phyloP scores from a whole-genome alignment of 2,329 filamentous ascomycete genomes.

The Macrophomina tecta region DNA sequence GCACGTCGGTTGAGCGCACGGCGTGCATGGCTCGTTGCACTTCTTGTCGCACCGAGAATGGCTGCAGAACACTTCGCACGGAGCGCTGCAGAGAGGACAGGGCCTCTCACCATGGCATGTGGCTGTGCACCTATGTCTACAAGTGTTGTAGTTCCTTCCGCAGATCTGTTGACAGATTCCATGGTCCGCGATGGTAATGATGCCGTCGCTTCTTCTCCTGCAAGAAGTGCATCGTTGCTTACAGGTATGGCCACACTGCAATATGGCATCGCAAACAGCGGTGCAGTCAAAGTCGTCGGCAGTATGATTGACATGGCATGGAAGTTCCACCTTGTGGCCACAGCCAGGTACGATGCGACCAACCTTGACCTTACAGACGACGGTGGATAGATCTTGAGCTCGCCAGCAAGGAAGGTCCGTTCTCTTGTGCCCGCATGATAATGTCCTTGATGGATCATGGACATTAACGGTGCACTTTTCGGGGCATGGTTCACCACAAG shows the following conservation, averaged over 20 bases:
- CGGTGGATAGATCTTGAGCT: conserved; percentile 50
- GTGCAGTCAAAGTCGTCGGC: conserved; percentile 54
- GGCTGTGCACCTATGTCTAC: conserved; percentile 60
- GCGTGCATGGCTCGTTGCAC: conserved; percentile 66
- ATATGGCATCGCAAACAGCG: conserved; percentile 50
- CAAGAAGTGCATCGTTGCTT: background rate
- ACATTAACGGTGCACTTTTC: conserved; percentile 33
- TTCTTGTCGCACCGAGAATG: conserved; percentile 61
- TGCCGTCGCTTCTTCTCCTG: conserved; percentile 40
- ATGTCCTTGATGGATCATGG: conserved; percentile 30
- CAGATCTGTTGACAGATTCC: conserved; percentile 56
- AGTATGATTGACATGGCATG: conserved; percentile 58
- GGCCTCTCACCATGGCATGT: conserved; percentile 58
- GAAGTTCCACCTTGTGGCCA: conserved; percentile 57
- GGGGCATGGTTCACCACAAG: conserved; percentile 38
- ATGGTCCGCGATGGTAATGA: conserved; percentile 47
- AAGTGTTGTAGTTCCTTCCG: conserved; percentile 58
- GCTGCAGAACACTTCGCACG: conserved; percentile 63
- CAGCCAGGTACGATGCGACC: conserved; percentile 60
- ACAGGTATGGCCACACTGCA: conserved; percentile 9
- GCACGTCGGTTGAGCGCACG: conserved; percentile 64
- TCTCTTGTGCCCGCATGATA: conserved; percentile 40
- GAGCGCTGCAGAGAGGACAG: conserved; percentile 56
- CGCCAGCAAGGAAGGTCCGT: conserved; percentile 32
- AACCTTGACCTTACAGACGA: conserved; percentile 59